Conservation (phyloP, 805 yeast species). For the Kazachstania viticola region DNA sequence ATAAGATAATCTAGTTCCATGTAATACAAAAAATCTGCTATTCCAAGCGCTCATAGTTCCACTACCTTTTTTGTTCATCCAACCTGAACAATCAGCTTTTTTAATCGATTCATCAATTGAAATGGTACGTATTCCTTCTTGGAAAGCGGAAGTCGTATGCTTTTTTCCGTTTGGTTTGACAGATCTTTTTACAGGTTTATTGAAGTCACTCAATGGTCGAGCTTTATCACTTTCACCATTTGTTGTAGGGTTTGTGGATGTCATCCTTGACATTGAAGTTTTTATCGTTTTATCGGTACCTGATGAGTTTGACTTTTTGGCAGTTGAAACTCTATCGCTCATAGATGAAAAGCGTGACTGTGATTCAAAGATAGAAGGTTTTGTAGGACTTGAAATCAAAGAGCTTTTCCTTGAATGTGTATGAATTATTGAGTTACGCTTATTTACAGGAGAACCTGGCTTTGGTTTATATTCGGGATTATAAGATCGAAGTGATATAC, state of each 20-base stretch:
- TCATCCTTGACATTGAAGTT: background rate
- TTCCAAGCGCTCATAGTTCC: constrained; percentile 82
- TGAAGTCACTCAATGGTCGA: constrained; percentile 2
- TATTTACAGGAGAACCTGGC: too few relatives aligned
- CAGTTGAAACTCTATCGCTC: too few relatives aligned
- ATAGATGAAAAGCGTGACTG: too few relatives aligned
- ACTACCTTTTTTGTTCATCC: constrained; percentile 92
- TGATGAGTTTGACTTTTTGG: constrained; percentile 1
- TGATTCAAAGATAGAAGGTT: too few relatives aligned
- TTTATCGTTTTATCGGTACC: too few relatives aligned
- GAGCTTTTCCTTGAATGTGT: constrained; percentile 8
- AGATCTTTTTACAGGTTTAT: constrained; percentile 24
- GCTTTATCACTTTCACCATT: constrained; percentile 1
- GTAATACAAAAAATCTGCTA: constrained; percentile 69
- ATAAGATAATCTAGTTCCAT: constrained; percentile 87
- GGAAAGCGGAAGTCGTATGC: constrained; percentile 65
- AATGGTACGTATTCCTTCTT: constrained; percentile 74
- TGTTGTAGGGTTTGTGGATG: too few relatives aligned
- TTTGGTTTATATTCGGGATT: too few relatives aligned
- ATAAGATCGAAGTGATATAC: too few relatives aligned
- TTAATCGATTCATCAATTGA: constrained; percentile 69
- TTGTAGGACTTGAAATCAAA: constrained; percentile 3
- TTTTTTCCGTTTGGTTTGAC: constrained; percentile 37
- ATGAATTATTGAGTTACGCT: too few relatives aligned
- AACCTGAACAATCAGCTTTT: constrained; percentile 70